Percentiles rank a stretch among this genome's conserved stretches.
phyloP scores from a whole-genome alignment of 768 basidiomycete genomes.

The Tricholoma furcatifolium region DNA sequence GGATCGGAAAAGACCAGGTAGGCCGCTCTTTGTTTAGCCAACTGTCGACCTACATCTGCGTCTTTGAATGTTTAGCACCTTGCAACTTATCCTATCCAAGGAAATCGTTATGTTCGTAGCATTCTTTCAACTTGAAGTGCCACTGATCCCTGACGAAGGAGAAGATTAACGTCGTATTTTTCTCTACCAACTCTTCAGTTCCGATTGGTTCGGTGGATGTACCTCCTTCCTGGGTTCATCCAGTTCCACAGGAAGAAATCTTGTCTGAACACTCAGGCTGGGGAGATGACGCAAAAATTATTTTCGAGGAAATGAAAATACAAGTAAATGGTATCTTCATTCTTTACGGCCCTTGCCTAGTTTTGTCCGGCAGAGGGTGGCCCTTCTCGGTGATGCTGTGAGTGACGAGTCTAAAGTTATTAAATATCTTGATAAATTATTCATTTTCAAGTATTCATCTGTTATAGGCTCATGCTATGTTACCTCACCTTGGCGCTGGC shows the following conservation, averaged over 20 bases:
- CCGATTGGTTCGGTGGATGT: slow-evolving; percentile 26
- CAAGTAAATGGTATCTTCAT: slow-evolving; percentile 55
- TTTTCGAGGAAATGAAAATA: slow-evolving; percentile 42
- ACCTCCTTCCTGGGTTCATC: slow-evolving; percentile 41
- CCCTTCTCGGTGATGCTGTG: slow-evolving; percentile 54
- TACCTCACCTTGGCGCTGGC: slow-evolving; percentile 57
- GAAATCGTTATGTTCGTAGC: slow-evolving; percentile 34
- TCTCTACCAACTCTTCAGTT: slow-evolving; percentile 30
- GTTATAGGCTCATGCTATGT: slow-evolving; percentile 51
- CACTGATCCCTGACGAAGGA: background rate
- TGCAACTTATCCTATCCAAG: slow-evolving; percentile 49
- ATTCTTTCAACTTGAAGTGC: background rate
- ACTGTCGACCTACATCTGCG: background rate
- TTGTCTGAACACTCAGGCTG: slow-evolving; percentile 41
- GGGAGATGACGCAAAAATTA: slow-evolving; percentile 40
- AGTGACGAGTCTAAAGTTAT: slow-evolving; percentile 14
- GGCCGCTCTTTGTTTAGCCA: slow-evolving; percentile 1
- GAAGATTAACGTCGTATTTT: slow-evolving; percentile 49
- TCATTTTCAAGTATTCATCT: too few relatives aligned
- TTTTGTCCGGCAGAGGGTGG: slow-evolving; percentile 45
- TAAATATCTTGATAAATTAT: background rate
- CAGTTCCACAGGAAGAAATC: slow-evolving; percentile 41
- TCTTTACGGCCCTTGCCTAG: slow-evolving; percentile 38
- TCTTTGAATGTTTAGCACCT: slow-evolving; percentile 38
- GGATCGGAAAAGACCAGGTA: slow-evolving; percentile 47